phyloP scores from a whole-genome alignment of 495 filamentous ascomycete species.

The Apodospora peruviana region DNA sequence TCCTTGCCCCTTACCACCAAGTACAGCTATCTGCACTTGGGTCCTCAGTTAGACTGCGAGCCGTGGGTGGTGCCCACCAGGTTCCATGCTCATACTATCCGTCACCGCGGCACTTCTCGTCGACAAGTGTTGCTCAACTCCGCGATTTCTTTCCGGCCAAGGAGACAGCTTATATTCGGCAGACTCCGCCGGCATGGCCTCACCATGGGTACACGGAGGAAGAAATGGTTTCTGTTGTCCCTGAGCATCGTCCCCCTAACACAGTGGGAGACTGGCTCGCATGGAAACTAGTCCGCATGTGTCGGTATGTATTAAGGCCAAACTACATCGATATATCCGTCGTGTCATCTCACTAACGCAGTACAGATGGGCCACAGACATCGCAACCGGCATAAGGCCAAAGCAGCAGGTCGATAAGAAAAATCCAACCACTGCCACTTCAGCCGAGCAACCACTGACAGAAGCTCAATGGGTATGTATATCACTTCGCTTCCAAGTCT shows the following conservation, averaged over 20 bases:
- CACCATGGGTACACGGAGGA: slow-evolving; percentile 57
- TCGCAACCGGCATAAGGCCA: slow-evolving; percentile 38
- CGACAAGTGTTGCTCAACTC: slow-evolving; percentile 30
- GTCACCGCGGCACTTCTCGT: slow-evolving; percentile 31
- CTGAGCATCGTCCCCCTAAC: slow-evolving; percentile 30
- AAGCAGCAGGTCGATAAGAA: slow-evolving; percentile 41
- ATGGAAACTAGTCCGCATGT: slow-evolving; percentile 37
- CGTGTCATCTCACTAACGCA: background rate
- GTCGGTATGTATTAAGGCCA: slow-evolving; percentile 20
- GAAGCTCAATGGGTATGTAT: slow-evolving; percentile 41
- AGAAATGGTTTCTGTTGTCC: slow-evolving; percentile 39
- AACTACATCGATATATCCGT: background rate
- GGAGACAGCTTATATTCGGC: slow-evolving; percentile 40
- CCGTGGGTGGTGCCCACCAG: slow-evolving; percentile 6
- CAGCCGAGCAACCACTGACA: slow-evolving; percentile 38
- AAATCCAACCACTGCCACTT: slow-evolving; percentile 39
- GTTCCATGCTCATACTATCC: background rate
- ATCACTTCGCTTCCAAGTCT: background rate
- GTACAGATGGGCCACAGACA: slow-evolving; percentile 40
- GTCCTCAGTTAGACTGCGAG: slow-evolving; percentile 21
- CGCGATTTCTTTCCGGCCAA: slow-evolving; percentile 44
- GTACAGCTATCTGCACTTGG: slow-evolving; percentile 9
- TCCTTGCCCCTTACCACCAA: slow-evolving; percentile 17
- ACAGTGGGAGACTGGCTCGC: slow-evolving; percentile 39
- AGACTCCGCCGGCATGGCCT: slow-evolving; percentile 57